Percentiles rank a stretch among this genome's conserved stretches.
Conservation (phyloP, 2,329 filamentous ascomycete genomes). For the Hypomyces rosellus region DNA sequence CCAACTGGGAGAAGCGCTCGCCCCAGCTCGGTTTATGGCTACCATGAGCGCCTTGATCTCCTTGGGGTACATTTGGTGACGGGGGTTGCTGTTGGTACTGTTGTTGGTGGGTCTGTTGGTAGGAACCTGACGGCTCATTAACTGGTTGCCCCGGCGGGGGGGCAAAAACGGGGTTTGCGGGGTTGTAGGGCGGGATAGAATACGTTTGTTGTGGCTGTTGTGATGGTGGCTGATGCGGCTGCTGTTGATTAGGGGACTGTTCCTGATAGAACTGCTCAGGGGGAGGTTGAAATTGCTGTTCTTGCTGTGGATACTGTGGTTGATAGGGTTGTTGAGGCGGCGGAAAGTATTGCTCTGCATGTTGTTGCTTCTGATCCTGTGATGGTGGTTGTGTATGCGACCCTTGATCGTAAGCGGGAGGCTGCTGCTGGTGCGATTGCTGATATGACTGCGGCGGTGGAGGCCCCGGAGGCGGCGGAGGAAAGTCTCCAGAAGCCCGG, state of each 20-base stretch:
- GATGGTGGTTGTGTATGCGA: not conserved
- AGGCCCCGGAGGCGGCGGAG: not conserved
- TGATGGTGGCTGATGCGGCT: slow-evolving; percentile 19
- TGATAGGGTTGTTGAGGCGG: not conserved
- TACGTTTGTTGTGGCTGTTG: slow-evolving; percentile 12
- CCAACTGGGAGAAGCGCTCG: slow-evolving; percentile 25
- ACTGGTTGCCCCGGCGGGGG: slow-evolving; percentile 17
- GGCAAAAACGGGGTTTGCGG: slow-evolving; percentile 25
- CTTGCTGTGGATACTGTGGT: not conserved
- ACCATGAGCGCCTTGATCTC: not conserved
- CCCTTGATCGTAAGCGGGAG: not conserved
- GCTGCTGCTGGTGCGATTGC: not conserved
- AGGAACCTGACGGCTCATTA: slow-evolving; percentile 6
- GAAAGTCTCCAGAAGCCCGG: not conserved
- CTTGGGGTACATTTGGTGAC: not conserved
- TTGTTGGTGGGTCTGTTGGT: slow-evolving; percentile 2
- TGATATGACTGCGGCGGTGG: not conserved
- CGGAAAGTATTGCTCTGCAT: not conserved
- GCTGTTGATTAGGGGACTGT: slow-evolving; percentile 1
- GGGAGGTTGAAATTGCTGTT: not conserved
- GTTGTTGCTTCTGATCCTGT: not conserved
- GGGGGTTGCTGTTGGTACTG: slow-evolving; percentile 4
- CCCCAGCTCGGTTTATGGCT: slow-evolving; percentile 20
- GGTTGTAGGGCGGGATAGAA: slow-evolving; percentile 25
- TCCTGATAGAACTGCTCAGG: slow-evolving; percentile 1